These are phyloP conservation scores for Tricholoma sp. DNA, from an alignment of 768 basidiomycete genomes.

Conservation along the genomic window DNA sequence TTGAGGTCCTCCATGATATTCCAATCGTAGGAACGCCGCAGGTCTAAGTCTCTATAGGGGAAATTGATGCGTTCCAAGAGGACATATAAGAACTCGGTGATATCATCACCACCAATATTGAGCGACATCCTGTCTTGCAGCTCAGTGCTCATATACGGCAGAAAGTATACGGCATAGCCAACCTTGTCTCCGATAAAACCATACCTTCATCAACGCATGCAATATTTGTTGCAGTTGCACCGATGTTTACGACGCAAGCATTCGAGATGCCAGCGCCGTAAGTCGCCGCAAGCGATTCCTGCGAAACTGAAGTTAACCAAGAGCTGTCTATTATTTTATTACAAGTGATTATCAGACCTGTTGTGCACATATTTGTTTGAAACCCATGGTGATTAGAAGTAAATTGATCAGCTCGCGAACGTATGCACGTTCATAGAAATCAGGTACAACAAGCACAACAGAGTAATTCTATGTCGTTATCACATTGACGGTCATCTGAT, in stretches of 20 bases:
- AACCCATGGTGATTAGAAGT: constrained; percentile 75
- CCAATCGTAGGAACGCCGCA: constrained; percentile 81
- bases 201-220: constrained; percentile 95
- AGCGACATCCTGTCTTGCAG: constrained; percentile 56
- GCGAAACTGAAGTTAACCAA: constrained; percentile 2
- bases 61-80: constrained; percentile 77
- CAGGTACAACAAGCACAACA: constrained; percentile 84
- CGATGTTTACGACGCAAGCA: constrained; percentile 95
- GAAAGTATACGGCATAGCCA: constrained; percentile 7
- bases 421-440: constrained; percentile 83
- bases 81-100: constrained; percentile 83
- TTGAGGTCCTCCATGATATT: constrained; percentile 90
- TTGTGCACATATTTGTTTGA: constrained; percentile 89
- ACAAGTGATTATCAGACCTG: constrained; percentile 49
- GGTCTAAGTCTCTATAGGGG: constrained; percentile 81
- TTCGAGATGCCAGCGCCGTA: constrained; percentile 94
- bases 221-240: constrained; percentile 76
- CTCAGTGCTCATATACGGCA: constrained; percentile 7
- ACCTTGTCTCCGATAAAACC: constrained; percentile 85
- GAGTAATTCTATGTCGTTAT: constrained; percentile 66
- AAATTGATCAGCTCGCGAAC: constrained; percentile 73
- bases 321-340: not conserved
- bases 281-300: constrained; percentile 92
- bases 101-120: constrained; percentile 90
- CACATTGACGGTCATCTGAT: not conserved